Evolutionary conservation across 352 stramenopile species (phyloP), one percentile per base, ranked within the genome.

Genomic region (Pilasporangium apinafurcum): DNA sequence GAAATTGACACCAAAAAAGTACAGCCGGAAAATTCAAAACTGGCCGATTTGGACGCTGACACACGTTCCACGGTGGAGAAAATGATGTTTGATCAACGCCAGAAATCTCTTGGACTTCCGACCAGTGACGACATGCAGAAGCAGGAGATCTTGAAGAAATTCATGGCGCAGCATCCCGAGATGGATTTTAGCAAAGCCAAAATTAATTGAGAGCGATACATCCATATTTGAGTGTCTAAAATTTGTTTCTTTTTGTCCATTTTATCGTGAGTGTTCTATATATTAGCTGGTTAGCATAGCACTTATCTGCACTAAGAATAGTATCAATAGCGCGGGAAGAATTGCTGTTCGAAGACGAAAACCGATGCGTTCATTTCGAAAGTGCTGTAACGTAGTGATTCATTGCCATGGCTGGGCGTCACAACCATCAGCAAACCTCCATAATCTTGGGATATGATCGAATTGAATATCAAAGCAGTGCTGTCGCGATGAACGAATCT

Each of bases 101-200:
- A 99, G 72, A 99, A 99, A 65, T 93, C 95, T 1, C 76, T 98
- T 61, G 96, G 96, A 2, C 65, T 98, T 30, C 97, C 97, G 1
- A 97, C 95, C 7, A 96, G 84, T 40, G 97, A 99, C 49, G 96
- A 99, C 49, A 76, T 98, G 64, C 71, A 97, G 57, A 99, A 99
- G 70, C 83, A 98, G 58, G 95, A 99, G 30, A 85, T 98, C 44
- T 65, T 99, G 37, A 89, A 99, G 48, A 98, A 98, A 65, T 99
- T 99, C 63, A 99, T 99, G 89, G 85, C 79, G 31, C 86, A 96
- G 58, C 97, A 99, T 81, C 97, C 97, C 0, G 97, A 99, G 67
- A 98, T 99, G 89, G 96, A 99, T 66, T 99, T 99, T 59, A 96
- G 71, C 62, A 98, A 99, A 51, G 96, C 96, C 44, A 99, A 99